Conservation (phyloP, 805 yeast species). For the Lachancea sp. region DNA sequence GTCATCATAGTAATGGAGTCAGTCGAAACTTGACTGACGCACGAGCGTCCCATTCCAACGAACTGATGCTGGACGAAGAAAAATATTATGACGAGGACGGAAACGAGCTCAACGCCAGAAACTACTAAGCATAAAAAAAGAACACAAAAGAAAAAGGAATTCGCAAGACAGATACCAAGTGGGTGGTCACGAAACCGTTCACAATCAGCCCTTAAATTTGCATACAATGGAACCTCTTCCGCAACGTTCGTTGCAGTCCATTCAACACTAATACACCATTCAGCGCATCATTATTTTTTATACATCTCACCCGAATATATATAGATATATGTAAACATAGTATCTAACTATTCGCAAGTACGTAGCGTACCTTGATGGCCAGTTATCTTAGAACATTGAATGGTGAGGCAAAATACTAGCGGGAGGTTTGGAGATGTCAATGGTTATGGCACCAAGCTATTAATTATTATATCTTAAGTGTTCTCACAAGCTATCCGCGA, state of each 20-base stretch:
- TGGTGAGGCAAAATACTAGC: too few species aligned
- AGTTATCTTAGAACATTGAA: too few species aligned
- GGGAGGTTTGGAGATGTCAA: too few species aligned
- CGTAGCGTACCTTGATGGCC: too few species aligned
- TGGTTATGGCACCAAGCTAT: background rate
- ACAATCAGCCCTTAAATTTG: constrained; percentile 1
- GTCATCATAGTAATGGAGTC: constrained; percentile 4
- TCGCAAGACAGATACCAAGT: too few species aligned
- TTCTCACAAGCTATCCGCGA: constrained; percentile 24
- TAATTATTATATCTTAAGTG: background rate
- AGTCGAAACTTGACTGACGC: constrained; percentile 9
- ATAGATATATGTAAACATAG: too few species aligned
- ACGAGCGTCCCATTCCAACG: constrained; percentile 15
- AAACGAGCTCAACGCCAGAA: constrained; percentile 21
- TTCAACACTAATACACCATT: background rate
- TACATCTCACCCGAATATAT: too few species aligned
- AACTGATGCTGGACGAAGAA: constrained; percentile 21
- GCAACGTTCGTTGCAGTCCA: background rate
- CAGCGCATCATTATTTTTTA: background rate
- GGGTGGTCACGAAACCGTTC: background rate
- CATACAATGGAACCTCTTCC: constrained; percentile 1
- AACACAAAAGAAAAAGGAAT: background rate
- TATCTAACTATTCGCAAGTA: too few species aligned
- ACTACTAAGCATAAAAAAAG: constrained; percentile 11
- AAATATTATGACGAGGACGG: constrained; percentile 21